Evolutionary conservation across 83 land plant genomes (phyloP).

Genomic region (Larix sibirica): DNA sequence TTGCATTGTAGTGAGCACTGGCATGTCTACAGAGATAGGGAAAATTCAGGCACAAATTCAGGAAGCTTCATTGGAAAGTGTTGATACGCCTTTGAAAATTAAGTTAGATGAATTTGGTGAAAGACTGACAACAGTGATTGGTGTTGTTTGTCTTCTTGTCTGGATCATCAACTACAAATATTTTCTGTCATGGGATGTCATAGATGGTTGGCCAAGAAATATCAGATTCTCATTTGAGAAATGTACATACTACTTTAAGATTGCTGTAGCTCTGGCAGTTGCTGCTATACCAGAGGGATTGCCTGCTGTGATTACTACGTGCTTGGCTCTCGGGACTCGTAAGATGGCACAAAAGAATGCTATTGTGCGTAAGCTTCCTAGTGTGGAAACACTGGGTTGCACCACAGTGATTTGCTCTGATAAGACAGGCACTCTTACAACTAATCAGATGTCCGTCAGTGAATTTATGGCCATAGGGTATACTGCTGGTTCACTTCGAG

Average conservation of each 20-base stretch:
- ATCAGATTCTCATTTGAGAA: constrained; percentile 72
- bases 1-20: constrained; percentile 71
- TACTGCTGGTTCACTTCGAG: constrained; percentile 36
- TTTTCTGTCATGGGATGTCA: constrained; percentile 74
- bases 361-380: constrained; percentile 87
- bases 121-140: constrained; percentile 68
- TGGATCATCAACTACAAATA: constrained; percentile 87
- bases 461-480: constrained; percentile 66
- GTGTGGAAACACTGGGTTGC: constrained; percentile 94
- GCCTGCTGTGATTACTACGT: constrained; percentile 96
- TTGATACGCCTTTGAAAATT: constrained; percentile 79
- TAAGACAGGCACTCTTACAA: constrained; percentile 95
- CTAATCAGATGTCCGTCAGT: constrained; percentile 93
- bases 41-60: constrained; percentile 90
- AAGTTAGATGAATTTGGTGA: constrained; percentile 93
- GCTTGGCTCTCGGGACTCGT: constrained; percentile 86
- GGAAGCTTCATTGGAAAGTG: constrained; percentile 73
- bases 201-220: constrained; percentile 60
- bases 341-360: constrained; percentile 97
- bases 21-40: constrained; percentile 92
- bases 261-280: constrained; percentile 94
- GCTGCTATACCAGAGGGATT: constrained; percentile 97
- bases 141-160: constrained; percentile 77
- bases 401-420: constrained; percentile 96
- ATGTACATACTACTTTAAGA: constrained; percentile 93